Evolutionary conservation across 2,329 filamentous ascomycete species (phyloP).

Genomic region (Ceratocystis diversiconidia): DNA sequence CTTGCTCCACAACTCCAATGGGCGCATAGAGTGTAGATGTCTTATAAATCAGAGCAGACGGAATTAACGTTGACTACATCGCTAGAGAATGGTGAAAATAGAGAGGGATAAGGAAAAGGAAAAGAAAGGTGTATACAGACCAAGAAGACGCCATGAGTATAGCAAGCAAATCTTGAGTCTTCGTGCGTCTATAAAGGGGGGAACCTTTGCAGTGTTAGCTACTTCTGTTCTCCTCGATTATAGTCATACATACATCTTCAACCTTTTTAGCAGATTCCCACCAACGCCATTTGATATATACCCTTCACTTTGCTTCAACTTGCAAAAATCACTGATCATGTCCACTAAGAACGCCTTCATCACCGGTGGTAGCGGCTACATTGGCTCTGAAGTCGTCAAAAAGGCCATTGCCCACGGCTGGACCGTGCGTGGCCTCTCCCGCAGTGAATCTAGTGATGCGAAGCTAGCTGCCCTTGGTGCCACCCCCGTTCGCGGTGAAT

Average conservation of each 20-base stretch:
- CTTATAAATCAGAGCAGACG: not conserved
- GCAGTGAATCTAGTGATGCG: conserved; percentile 25
- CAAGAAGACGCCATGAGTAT: not conserved
- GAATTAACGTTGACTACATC: not conserved
- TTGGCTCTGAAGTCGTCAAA: conserved; percentile 27
- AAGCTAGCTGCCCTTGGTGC: conserved; percentile 28
- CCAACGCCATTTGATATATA: too few relatives aligned
- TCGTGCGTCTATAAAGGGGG: too few relatives aligned
- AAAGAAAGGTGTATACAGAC: not conserved
- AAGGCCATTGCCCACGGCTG: conserved; percentile 29
- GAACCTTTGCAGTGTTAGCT: too few relatives aligned
- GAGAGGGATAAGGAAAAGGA: not conserved
- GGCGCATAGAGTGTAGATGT: not conserved
- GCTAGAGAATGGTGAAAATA: not conserved
- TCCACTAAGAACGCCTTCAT: conserved; percentile 25
- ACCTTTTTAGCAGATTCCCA: too few relatives aligned
- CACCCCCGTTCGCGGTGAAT: conserved; percentile 28
- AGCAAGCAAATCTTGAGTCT: too few relatives aligned
- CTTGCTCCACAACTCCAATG: not conserved
- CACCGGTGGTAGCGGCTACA: conserved; percentile 29
- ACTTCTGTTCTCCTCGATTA: too few relatives aligned
- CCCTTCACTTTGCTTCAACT: not conserved
- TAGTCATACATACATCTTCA: too few relatives aligned
- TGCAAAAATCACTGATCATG: not conserved
- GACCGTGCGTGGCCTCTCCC: conserved; percentile 30